Evolutionary conservation across 495 filamentous ascomycete genomes (phyloP), one percentile per base, ranked within the genome.

Genomic region (Podospora pseudopauciseta): DNA sequence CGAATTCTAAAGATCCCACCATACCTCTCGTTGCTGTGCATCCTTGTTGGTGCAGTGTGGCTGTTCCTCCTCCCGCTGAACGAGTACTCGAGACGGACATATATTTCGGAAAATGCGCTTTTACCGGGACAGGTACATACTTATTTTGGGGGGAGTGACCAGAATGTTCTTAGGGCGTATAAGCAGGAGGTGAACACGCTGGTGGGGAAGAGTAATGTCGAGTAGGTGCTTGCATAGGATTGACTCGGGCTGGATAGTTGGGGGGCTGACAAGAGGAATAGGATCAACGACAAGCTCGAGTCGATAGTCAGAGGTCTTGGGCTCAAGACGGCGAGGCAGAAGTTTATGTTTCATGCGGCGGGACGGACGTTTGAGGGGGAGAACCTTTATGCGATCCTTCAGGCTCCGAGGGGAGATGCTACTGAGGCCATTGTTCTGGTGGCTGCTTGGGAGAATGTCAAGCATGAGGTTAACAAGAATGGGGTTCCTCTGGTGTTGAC

Each of bases 31-130:
- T 83, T 92, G 59, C 78, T 96, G n/a, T 97, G 90, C 78, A 88
- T 97, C 70, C 63, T 96, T 44, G 86, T 97, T 75, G 95, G 95
- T 62, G 87, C 96, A n/a, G 85, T 86, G 71, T 98, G 93, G 93
- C 88, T 99, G 16, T 87, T 97, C 49, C 84, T 97, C 23, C 88
- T 99, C n/a, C 95, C 95, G 34, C 86, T 97, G 63, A 85, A 99
- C 79, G 86, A 93, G 64, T 96, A 98, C 82, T 97, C 93, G 63
- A 89, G 96, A 69, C 82, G 86, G 59, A 99, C 95, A 13, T 98
- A 99, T 79, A 95, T 99, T 71, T 97, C 94, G 63, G 95, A 99
- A 77, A 99, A 99, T 78, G 95, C 95, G 19, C 88, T 99, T 9
- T 83, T 99, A 19, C 95, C 95, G 0, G 95, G 94, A 18, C 95